A percentile compares a stretch with the other conserved stretches of the same genome.
Evolutionary conservation across 768 basidiomycete genomes (phyloP).

Genomic region (Leucocoprinus leucothites): DNA sequence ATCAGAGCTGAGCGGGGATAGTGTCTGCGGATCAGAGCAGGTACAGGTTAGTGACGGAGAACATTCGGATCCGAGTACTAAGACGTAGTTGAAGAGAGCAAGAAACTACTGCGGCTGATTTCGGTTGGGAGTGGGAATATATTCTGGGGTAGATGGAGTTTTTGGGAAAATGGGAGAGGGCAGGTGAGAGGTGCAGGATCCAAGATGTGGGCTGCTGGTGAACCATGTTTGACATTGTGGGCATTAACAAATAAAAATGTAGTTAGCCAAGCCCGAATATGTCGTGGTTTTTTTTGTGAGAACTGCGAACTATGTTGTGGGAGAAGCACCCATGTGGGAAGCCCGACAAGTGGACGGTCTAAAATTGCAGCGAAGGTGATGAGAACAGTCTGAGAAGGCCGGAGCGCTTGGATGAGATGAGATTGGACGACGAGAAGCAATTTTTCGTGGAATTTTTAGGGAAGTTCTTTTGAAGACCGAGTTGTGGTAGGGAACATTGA

Average conservation of each 20-base stretch:
- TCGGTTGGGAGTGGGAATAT: background rate
- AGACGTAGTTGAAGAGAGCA: background rate
- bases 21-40: background rate
- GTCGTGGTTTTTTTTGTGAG: too few relatives aligned
- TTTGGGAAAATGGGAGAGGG: background rate
- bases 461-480: too few relatives aligned
- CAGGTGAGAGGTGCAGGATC: background rate
- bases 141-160: background rate
- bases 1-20: background rate
- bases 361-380: background rate
- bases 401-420: background rate
- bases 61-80: background rate
- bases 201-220: background rate
- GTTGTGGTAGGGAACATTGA: too few relatives aligned
- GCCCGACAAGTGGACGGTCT: background rate
- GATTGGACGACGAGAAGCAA: background rate
- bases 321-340: too few relatives aligned
- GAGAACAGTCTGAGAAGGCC: background rate
- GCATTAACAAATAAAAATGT: too few relatives aligned
- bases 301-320: too few relatives aligned
- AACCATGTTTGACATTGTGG: background rate
- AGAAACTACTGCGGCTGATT: background rate
- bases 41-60: background rate
- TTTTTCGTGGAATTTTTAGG: too few relatives aligned
- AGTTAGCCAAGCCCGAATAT: too few relatives aligned